phyloP scores from a whole-genome alignment of 768 basidiomycete genomes.

The Lentinula raphanica region DNA sequence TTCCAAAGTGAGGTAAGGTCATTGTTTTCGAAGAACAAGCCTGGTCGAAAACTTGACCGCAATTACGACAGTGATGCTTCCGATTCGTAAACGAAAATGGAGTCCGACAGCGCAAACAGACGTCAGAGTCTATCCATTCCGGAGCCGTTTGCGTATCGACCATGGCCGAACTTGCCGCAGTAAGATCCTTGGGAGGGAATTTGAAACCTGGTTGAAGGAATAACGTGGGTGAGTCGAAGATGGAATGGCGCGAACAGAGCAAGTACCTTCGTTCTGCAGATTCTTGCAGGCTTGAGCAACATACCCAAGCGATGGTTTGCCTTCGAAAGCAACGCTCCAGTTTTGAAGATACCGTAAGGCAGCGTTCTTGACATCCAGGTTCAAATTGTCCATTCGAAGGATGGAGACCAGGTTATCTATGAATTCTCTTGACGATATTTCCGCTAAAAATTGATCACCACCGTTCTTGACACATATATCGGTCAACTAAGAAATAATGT shows the following conservation, averaged over 20 bases:
- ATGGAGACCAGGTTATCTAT: constrained; percentile 91
- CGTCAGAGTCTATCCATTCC: constrained; percentile 95
- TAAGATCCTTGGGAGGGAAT: constrained; percentile 78
- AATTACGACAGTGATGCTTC: constrained; percentile 98
- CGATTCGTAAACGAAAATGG: constrained; percentile 93
- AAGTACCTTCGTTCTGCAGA: constrained; percentile 68
- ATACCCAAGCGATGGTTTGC: constrained; percentile 68
- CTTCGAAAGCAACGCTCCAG: constrained; percentile 89
- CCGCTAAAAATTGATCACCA: constrained; percentile 83
- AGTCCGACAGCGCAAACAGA: constrained; percentile 88
- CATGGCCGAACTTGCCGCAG: constrained; percentile 72
- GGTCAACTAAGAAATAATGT: constrained; percentile 51
- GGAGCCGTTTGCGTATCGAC: constrained; percentile 89
- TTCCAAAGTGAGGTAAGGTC: constrained; percentile 89
- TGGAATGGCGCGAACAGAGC: neutral
- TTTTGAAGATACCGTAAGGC: constrained; percentile 82
- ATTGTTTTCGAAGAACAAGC: constrained; percentile 82
- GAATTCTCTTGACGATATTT: constrained; percentile 85
- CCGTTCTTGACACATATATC: constrained; percentile 97
- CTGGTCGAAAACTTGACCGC: constrained; percentile 95
- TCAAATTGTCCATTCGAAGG: constrained; percentile 70
- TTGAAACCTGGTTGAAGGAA: constrained; percentile 58
- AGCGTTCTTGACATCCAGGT: constrained; percentile 76
- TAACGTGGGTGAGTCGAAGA: neutral
- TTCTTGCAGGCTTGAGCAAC: constrained; percentile 77